Conservation (phyloP, 73 alveolate species). For the Paramecium caudatum region DNA sequence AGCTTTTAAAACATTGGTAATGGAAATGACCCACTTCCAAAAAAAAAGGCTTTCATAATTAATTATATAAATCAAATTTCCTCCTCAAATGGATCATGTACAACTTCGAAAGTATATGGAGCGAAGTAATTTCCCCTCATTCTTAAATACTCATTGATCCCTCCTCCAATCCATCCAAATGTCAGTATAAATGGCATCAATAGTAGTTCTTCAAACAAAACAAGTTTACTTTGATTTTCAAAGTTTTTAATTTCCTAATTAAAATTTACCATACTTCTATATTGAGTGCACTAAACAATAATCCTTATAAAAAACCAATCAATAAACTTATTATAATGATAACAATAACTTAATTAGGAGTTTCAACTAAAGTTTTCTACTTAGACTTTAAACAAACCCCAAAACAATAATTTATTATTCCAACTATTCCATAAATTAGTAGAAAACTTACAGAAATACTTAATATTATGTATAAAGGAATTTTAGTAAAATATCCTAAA, state of each 20-base stretch:
- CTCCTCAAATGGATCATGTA: slow-evolving; percentile 11
- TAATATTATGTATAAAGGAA: slow-evolving; percentile 9
- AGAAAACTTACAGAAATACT: not conserved
- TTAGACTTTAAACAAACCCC: not conserved
- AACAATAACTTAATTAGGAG: not conserved
- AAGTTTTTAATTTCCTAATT: not conserved
- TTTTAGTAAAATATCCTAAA: not conserved
- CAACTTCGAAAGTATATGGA: slow-evolving; percentile 2
- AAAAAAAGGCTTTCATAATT: slow-evolving; percentile 23
- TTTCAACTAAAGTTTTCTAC: not conserved
- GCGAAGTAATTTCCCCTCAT: not conserved
- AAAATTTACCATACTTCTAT: not conserved
- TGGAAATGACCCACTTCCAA: slow-evolving; percentile 50
- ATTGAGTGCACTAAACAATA: slow-evolving; percentile 21
- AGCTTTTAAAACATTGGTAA: not conserved
- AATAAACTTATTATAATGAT: not conserved
- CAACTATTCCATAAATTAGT: not conserved
- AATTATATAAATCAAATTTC: slow-evolving; percentile 36
- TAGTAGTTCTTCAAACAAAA: slow-evolving; percentile 24
- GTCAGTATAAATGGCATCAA: not conserved
- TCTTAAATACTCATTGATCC: slow-evolving; percentile 21
- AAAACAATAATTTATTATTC: not conserved
- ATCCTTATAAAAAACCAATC: slow-evolving; percentile 3
- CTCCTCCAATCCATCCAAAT: not conserved
- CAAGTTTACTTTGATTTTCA: not conserved